Evolutionary conservation across 2,329 filamentous ascomycete genomes (phyloP).

Genomic region (Xylaria sp.): DNA sequence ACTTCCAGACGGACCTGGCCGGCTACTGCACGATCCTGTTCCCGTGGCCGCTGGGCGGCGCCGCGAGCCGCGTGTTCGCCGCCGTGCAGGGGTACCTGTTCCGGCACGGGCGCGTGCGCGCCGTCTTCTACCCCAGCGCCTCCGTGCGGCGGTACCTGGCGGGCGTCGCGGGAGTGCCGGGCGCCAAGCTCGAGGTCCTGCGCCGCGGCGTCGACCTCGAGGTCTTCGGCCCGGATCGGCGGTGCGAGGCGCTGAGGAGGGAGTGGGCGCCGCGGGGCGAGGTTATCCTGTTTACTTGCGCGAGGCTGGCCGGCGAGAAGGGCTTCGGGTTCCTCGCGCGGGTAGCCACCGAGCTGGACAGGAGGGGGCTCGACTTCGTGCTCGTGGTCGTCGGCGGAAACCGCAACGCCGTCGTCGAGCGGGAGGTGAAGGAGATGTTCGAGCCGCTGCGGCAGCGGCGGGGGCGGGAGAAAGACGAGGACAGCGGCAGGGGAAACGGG

Average conservation of each 20-base stretch:
- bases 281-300: conserved; percentile 67
- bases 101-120: conserved; percentile 61
- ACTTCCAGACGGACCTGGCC: conserved; percentile 72
- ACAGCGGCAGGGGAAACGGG: no score
- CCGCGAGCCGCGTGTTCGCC: conserved; percentile 65
- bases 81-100: conserved; percentile 70
- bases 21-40: conserved; percentile 73
- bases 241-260: conserved; percentile 54
- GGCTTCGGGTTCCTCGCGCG: conserved; percentile 69
- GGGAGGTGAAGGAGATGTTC: conserved; percentile 64
- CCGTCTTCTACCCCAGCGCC: conserved; percentile 69
- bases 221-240: conserved; percentile 59
- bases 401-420: conserved; percentile 63
- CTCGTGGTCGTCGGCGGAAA: conserved; percentile 71
- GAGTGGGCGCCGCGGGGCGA: conserved; percentile 64
- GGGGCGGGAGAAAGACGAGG: no score
- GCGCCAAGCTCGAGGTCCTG: conserved; percentile 60
- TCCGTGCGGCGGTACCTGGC: conserved; percentile 66
- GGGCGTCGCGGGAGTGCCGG: conserved; percentile 53
- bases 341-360: conserved; percentile 56
- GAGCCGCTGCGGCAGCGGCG: conserved; percentile 46
- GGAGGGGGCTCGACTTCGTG: conserved; percentile 60
- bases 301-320: conserved; percentile 70
- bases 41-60: conserved; percentile 60
- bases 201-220: conserved; percentile 67